Conservation (phyloP, 2,329 filamentous ascomycete species). For the Colletotrichum gloeosporioides region DNA sequence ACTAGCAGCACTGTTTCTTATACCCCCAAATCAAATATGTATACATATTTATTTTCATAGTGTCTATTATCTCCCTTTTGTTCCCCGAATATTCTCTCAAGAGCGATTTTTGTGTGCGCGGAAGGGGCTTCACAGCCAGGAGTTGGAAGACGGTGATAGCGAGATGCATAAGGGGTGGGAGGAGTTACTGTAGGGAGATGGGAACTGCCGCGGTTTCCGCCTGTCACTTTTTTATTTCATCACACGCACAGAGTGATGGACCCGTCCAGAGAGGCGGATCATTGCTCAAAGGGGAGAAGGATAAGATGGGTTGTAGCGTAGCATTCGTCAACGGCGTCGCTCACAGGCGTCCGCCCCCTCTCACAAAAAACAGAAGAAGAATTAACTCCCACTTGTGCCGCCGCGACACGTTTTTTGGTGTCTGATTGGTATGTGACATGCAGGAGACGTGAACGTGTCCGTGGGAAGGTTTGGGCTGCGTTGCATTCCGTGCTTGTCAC, state of each 20-base stretch:
- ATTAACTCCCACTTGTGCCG: neutral
- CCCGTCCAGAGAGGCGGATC: neutral
- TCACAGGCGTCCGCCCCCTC: neutral
- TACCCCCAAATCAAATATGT: slow-evolving; percentile 6
- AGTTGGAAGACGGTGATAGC: neutral
- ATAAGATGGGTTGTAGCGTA: neutral
- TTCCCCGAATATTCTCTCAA: neutral
- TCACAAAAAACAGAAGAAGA: neutral
- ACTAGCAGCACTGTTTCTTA: slow-evolving; percentile 3
- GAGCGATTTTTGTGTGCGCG: neutral
- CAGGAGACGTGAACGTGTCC: neutral
- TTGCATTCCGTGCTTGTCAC: neutral
- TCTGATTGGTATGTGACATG: neutral
- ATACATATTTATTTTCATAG: slow-evolving; percentile 7
- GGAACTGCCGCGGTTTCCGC: slow-evolving; percentile 7
- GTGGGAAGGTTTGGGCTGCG: neutral
- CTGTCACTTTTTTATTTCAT: neutral
- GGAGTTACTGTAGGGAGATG: neutral
- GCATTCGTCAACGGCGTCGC: neutral
- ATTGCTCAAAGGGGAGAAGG: neutral
- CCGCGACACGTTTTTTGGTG: neutral
- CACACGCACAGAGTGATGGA: neutral
- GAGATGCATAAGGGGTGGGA: neutral
- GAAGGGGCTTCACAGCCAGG: neutral
- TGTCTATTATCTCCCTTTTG: slow-evolving; percentile 1